Base-by-base conservation (phyloP, 148 eudicot genomes). In the Silene latifolia region DNA sequence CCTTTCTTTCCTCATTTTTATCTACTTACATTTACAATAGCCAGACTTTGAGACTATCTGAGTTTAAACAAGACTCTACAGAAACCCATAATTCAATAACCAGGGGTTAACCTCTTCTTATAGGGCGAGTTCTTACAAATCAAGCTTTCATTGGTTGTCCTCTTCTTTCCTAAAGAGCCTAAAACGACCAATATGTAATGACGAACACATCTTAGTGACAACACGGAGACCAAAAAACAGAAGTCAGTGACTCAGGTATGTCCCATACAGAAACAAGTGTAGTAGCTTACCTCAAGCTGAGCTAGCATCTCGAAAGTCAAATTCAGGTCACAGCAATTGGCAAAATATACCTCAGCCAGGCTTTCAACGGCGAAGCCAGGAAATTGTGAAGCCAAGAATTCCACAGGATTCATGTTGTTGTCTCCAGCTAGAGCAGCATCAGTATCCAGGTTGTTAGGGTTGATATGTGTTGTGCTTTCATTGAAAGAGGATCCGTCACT, bases 291-390 rank as follows among this genome's bases (percentile, higher is more conserved):
- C 98, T 96, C 99, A 57, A 92, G 98, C 87, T 90, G 99, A 60
- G 91, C 85, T 63, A 96, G 97, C 92, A 96, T 89, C 73, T 96
- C 97, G 44, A 96, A 80, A 61, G 99, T 92, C 77, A 87, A 75
- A 69, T 89, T 89, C 65, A 96, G 79, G 82, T 96, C 97, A 73
- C 97, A 86, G 51, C 88, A 87, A 85, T 85, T 96, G 65, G 97
- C 94, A 82, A 85, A 83, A 82, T 84, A 96, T 18, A 90, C 98
- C 81, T 92, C 99, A 48, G 90, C 88, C 47, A 96, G 90, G 80
- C 99, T 96, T 74, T 90, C 97, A 76, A 87, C 85, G 70, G 98
- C 91, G 88, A 96, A 96, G 69, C 98, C 97, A 39, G 99, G 98
- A 83, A 96, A 96, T 24, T 90, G 93, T 44, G 88, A 77, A 78